A percentile compares a stretch with the other conserved stretches of the same genome.
phyloP scores from a whole-genome alignment of 1,139 yeast species.

The Saccharomycopsis hybrid region DNA sequence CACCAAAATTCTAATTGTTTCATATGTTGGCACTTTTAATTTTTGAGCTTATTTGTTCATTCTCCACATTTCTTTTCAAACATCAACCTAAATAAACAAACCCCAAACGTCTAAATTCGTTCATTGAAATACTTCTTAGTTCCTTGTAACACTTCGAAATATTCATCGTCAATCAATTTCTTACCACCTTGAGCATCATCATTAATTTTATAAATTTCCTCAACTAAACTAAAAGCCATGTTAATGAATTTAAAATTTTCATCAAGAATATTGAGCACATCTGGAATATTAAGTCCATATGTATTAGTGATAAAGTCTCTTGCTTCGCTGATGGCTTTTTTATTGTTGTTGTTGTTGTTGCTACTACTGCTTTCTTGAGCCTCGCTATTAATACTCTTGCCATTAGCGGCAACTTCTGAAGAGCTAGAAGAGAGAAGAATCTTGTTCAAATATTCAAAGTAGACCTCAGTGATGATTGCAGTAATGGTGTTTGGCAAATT shows the following conservation, averaged over 20 bases:
- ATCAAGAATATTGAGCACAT: constrained; percentile 37
- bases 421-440: constrained; percentile 19
- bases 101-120: no score
- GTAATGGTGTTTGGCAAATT: constrained; percentile 36
- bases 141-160: constrained; percentile 32
- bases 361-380: constrained; percentile 11
- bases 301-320: constrained; percentile 17
- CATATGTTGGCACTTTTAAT: no score
- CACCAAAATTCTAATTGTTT: no score
- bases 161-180: constrained; percentile 32
- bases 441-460: constrained; percentile 29
- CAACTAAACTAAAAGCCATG: constrained; percentile 38
- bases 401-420: not conserved
- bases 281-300: constrained; percentile 27
- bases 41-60: no score
- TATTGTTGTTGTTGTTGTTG: constrained; percentile 19
- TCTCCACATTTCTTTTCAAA: no score
- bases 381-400: constrained; percentile 2
- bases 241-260: constrained; percentile 37
- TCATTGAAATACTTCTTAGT: constrained; percentile 31
- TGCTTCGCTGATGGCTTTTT: constrained; percentile 10
- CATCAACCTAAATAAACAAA: no score
- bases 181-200: constrained; percentile 29
- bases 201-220: constrained; percentile 27
- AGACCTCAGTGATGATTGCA: constrained; percentile 34